Base-by-base conservation (phyloP, 139 green algal genomes). In the Marvania coccoides region DNA sequence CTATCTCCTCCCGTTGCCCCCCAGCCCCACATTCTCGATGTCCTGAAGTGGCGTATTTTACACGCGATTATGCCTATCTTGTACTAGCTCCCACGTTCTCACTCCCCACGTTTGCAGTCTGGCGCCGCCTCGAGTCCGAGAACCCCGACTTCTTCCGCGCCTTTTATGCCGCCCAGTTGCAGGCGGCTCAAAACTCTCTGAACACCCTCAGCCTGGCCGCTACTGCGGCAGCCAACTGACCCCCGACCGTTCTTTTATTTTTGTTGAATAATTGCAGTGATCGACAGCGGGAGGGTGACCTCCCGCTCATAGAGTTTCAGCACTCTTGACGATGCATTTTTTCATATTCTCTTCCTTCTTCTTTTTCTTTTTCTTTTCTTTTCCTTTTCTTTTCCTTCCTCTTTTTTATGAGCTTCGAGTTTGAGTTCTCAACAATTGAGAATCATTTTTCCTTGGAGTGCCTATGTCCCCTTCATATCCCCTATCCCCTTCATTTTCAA, bases 81-180 rank as follows among this genome's bases (percentile, higher is more conserved):
- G 39, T 65, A 1, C 10, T n/a, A n/a, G n/a, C n/a, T n/a, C n/a
- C n/a, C n/a, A n/a, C n/a, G n/a, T n/a, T n/a, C n/a, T n/a, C n/a
- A n/a, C n/a, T n/a, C n/a, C n/a, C n/a, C n/a, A n/a, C 23, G 24
- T 19, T 53, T 8, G 62, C 68, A 66, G 70, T 77, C 28, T 77
- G 70, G 70, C 19, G 67, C 9, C 40, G 63, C 5, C 63, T 77
- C 24, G 63, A 69, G 46, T 9, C 34, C 2, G 63, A 77, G 29
- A 77, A 77, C 28, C n/a, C 40, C 5, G 70, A 72, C 34, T 77
- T 58, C 3, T 77, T 77, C 9, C 26, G 24, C 2, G n/a, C 24
- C 4, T 62, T 54, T 34, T 47, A 73, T 14, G 19, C 30, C 4
- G 26, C 65, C 19, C 0, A 6, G 4, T 64, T 53, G 57, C 30